Conservation (phyloP, 2,329 filamentous ascomycete genomes). For the Trichoderma gracile region DNA sequence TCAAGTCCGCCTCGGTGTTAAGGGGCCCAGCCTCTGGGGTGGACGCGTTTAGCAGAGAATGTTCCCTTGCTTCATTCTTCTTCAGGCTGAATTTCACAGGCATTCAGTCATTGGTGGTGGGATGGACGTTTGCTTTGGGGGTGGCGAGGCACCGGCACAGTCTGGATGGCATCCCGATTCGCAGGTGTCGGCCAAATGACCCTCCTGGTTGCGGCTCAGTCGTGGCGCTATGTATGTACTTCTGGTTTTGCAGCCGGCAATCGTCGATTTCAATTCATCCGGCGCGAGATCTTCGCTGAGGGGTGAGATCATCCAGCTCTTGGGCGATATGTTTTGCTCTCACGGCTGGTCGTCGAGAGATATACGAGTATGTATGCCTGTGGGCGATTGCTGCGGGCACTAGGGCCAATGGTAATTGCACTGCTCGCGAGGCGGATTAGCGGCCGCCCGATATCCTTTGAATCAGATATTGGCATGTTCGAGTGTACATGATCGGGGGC, state of each 20-base stretch:
- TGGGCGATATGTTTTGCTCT: background rate
- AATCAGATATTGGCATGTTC: too few relatives aligned
- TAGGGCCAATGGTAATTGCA: too few relatives aligned
- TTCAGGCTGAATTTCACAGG: conserved; percentile 15
- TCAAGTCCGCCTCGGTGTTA: conserved; percentile 12
- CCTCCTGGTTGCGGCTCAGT: conserved; percentile 10
- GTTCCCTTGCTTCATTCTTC: background rate
- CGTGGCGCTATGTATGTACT: conserved; percentile 1
- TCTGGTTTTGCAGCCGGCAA: conserved; percentile 15
- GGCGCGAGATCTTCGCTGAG: conserved; percentile 6
- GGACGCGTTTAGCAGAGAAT: background rate
- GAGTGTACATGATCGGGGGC: too few relatives aligned
- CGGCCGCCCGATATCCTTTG: too few relatives aligned
- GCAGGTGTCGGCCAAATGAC: conserved; percentile 17
- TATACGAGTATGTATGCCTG: too few relatives aligned
- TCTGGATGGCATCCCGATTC: background rate
- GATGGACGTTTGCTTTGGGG: background rate
- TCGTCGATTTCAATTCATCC: conserved; percentile 22
- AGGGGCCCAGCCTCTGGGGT: background rate
- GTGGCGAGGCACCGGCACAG: background rate
- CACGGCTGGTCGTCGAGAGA: background rate
- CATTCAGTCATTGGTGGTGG: background rate
- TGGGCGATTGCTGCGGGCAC: too few relatives aligned
- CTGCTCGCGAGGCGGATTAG: too few relatives aligned
- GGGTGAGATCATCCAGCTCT: conserved; percentile 15